Conservation (phyloP, 2,329 filamentous ascomycete species). For the Xylariaceae sp. region DNA sequence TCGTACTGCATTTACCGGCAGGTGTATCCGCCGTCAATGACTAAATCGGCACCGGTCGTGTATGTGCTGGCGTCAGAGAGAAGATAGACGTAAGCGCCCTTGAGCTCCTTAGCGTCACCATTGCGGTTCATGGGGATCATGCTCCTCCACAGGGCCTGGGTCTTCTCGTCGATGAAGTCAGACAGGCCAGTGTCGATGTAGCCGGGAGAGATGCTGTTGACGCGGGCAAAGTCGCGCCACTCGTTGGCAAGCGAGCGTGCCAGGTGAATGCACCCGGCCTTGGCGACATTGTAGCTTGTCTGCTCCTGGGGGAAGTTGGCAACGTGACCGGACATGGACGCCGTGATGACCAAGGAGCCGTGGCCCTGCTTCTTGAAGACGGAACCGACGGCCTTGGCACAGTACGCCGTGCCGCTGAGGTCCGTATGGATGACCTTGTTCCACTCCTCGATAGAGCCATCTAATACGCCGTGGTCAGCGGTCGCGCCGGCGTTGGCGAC, state of each 20-base stretch:
- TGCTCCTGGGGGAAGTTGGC: slow-evolving; percentile 71
- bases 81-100: slow-evolving; percentile 78
- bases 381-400: slow-evolving; percentile 63
- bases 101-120: slow-evolving; percentile 69
- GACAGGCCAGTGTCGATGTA: slow-evolving; percentile 57
- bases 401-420: slow-evolving; percentile 71
- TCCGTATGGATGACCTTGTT: slow-evolving; percentile 65
- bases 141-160: slow-evolving; percentile 42
- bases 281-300: slow-evolving; percentile 66
- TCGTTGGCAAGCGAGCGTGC: slow-evolving; percentile 60
- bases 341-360: slow-evolving; percentile 69
- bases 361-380: slow-evolving; percentile 67
- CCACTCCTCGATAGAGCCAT: slow-evolving; percentile 63
- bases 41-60: slow-evolving; percentile 73
- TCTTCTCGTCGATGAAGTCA: slow-evolving; percentile 51
- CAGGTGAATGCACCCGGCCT: slow-evolving; percentile 55
- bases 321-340: slow-evolving; percentile 70
- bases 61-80: slow-evolving; percentile 77
- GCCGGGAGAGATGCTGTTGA: slow-evolving; percentile 67
- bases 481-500: slow-evolving; percentile 74
- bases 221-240: slow-evolving; percentile 68
- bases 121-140: slow-evolving; percentile 56
- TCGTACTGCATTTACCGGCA: slow-evolving; percentile 29
- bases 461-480: slow-evolving; percentile 62
- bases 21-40: slow-evolving; percentile 74